These are phyloP conservation scores for Aspergillus ostianus DNA, from an alignment of 495 filamentous ascomycete species.

Conservation along the genomic window DNA sequence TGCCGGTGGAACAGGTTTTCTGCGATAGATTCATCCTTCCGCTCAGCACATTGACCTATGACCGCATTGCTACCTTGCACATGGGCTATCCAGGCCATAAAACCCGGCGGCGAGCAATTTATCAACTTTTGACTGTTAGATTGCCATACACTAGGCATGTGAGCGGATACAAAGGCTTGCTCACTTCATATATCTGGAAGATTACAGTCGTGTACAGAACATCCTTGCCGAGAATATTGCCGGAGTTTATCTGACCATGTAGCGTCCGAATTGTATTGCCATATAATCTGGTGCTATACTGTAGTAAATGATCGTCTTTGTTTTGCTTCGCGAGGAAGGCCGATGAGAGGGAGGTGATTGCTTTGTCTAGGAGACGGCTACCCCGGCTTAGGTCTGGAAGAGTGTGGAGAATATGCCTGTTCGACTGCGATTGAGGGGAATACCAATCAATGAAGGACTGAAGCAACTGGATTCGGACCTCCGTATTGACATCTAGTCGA, in stretches of 20 bases:
- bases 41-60: conserved; percentile 12
- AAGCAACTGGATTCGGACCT: conserved; percentile 17
- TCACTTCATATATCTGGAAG: conserved; percentile 29
- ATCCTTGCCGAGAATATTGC: conserved; percentile 20
- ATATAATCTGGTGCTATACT: conserved; percentile 24
- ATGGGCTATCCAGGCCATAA: conserved; percentile 27
- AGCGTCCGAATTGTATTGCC: conserved; percentile 22
- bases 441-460: conserved; percentile 19
- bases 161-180: neutral
- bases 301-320: conserved; percentile 16
- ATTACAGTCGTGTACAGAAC: conserved; percentile 25
- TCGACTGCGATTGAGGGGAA: conserved; percentile 6
- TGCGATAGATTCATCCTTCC: conserved; percentile 7
- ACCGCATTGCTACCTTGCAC: conserved; percentile 27
- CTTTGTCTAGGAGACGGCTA: conserved; percentile 21
- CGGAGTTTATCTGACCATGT: conserved; percentile 16
- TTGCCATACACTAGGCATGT: neutral
- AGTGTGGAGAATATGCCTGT: conserved; percentile 16
- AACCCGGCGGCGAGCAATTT: conserved; percentile 25
- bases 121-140: conserved; percentile 18
- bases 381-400: conserved; percentile 12
- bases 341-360: conserved; percentile 19
- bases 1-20: conserved; percentile 25
- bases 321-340: conserved; percentile 25
- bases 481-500: conserved; percentile 17